These are phyloP conservation scores for Trypanosoma rangeli DNA, from an alignment of 208 protist genomes.

Conservation along the genomic window DNA sequence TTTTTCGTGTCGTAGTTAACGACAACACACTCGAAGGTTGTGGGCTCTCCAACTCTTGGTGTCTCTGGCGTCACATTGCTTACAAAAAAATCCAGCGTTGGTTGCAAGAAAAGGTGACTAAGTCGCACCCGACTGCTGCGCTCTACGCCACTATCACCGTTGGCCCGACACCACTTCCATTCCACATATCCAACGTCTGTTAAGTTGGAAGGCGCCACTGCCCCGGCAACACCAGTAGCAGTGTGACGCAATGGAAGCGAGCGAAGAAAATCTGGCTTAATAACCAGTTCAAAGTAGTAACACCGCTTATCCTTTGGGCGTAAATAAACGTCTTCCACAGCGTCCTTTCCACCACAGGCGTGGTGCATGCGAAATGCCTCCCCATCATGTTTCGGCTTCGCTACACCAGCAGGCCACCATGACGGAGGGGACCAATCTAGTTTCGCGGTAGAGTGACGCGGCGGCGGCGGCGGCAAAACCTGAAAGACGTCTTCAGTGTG, in stretches of 20 bases:
- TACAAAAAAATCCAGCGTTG: slow-evolving; percentile 38
- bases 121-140: slow-evolving; percentile 37
- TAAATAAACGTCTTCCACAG: slow-evolving; percentile 29
- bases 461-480: slow-evolving; percentile 13
- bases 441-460: slow-evolving; percentile 1
- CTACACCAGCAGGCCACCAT: slow-evolving; percentile 17
- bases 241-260: slow-evolving; percentile 23
- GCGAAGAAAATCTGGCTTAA: slow-evolving; percentile 36
- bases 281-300: slow-evolving; percentile 36
- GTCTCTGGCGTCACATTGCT: slow-evolving; percentile 16
- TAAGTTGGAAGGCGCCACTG: slow-evolving; percentile 17
- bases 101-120: slow-evolving; percentile 24
- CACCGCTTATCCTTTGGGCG: slow-evolving; percentile 40
- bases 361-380: slow-evolving; percentile 21
- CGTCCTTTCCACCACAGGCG: slow-evolving; percentile 20
- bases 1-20: slow-evolving; percentile 31
- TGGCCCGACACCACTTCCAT: slow-evolving; percentile 51
- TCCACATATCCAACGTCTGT: slow-evolving; percentile 49
- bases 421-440: neutral
- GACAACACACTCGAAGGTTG: slow-evolving; percentile 36
- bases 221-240: neutral
- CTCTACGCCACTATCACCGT: slow-evolving; percentile 53
- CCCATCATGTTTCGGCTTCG: neutral
- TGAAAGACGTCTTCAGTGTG: slow-evolving; percentile 20
- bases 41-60: slow-evolving; percentile 27